Evolutionary conservation across 352 stramenopile species (phyloP), one percentile per base, ranked within the genome.

Genomic region (Globisporangium takayamanum): DNA sequence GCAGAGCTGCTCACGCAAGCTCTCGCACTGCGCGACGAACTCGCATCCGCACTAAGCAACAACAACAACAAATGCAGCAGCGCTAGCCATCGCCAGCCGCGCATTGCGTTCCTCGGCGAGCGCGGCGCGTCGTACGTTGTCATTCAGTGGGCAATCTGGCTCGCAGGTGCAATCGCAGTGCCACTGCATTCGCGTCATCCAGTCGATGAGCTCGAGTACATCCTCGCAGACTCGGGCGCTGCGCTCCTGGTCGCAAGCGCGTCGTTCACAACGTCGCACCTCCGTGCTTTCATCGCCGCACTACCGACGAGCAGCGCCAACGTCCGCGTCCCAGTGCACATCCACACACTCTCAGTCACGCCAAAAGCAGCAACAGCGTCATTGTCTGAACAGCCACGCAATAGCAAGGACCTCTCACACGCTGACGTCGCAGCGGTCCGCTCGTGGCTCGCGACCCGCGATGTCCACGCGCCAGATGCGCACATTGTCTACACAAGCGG

Each of bases 401-500:
- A 6, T 20, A 8, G 33, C 5, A 33, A 55, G 30, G 16, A 68
- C 20, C 60, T 58, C 14, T 57, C 33, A 5, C 1, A 18, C 15
- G 48, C 69, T 16, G 57, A 70, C 22, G 36, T 66, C 15, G 20
- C 69, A 7, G 37, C 48, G 18, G 62, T 85, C 41, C 57, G 69
- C n/a, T 6, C 66, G 5, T 88, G 74, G 73, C 25, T 86, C 14
- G 53, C 63, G 2, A 60, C 53, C 1, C 52, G 28, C 7, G 63
- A 70, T 33, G 56, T 66, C 47, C 61, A 61, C n/a, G 56, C 64
- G 7, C 46, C 33, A 16, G 70, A 64, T 0, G 75, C 78, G 1
- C 77, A 84, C 30, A 86, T 88, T 51, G 66, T 96, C 26, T 96
- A 93, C 70, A 96, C 88, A 5, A 92, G 79, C 59, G 86, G 88